Base-by-base conservation (phyloP, 2,329 filamentous ascomycete species). In the Trichoderma aggressivum region DNA sequence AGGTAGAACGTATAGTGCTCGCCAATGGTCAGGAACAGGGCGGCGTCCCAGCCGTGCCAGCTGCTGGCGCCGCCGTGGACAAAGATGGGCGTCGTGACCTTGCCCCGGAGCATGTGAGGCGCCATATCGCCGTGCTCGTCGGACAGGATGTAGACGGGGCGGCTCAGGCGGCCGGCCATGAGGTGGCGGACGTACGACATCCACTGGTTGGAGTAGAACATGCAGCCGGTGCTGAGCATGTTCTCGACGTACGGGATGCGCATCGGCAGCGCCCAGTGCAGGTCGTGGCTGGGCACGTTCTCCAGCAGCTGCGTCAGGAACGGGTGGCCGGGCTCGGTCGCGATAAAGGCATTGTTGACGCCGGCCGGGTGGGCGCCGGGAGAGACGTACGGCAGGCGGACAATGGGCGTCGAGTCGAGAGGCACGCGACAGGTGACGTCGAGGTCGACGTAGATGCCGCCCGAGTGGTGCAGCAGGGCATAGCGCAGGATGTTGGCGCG, bases 171-270 rank as follows among this genome's bases (percentile, higher is more conserved):
- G 5, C 70, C 72, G 18, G 63, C 59, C 26, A 74, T n/a, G 18
- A 72, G 47, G 30, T 60, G 68, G 14, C 72, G 72, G 5, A 73
- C 74, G 39, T 76, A 77, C 18, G 50, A 50, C 74, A 77, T 77
- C 75, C 75, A 77, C 60, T 72, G 68, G 71, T 76, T 76, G 60
- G 75, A 74, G 70, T 73, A 77, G 72, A 74, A 77, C 75, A 77
- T 76, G 72, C 75, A 77, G 28, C 75, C 75, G 6, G 75, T 73
- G 74, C 74, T 77, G 24, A 77, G 63, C 75, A 77, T 77, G 73
- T 76, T 76, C 62, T 77, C 75, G 50, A 77, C 73, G 67, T 76
- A 77, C 11, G 75, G 75, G 8, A 76, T 74, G 47, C 75, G 75
- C 72, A 77, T 74, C 16, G 74, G 74, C 68, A 76, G 69, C 24